Percentiles rank a stretch among this genome's conserved stretches.
These are phyloP conservation scores for Candida tammaniensis DNA, from an alignment of 805 yeast genomes.

Conservation along the genomic window DNA sequence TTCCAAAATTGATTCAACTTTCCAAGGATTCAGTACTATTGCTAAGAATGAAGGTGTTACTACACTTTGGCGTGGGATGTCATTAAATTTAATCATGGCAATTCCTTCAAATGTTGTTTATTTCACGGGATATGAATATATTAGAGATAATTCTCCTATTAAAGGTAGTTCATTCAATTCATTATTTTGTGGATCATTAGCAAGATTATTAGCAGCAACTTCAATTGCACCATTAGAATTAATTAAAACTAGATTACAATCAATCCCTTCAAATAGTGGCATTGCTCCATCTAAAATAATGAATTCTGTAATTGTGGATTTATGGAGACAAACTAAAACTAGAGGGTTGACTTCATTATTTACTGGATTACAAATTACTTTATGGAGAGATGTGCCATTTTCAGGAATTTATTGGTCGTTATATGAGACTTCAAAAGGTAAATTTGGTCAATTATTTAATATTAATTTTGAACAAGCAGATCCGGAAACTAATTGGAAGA, in stretches of 20 bases:
- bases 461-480: conserved; percentile 19
- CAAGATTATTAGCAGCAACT: conserved; percentile 81
- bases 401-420: conserved; percentile 93
- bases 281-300: conserved; percentile 26
- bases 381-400: conserved; percentile 98
- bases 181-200: conserved; percentile 77
- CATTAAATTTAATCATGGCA: conserved; percentile 81
- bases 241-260: conserved; percentile 83
- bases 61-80: conserved; percentile 87
- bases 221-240: conserved; percentile 85
- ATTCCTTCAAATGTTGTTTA: conserved; percentile 91
- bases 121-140: conserved; percentile 87
- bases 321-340: conserved; percentile 45
- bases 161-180: conserved; percentile 61
- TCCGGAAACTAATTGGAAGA: conserved; percentile 31
- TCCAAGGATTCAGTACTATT: conserved; percentile 69
- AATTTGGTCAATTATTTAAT: conserved; percentile 19
- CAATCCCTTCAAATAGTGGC: conserved; percentile 58
- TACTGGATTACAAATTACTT: conserved; percentile 80
- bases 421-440: conserved; percentile 53
- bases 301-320: conserved; percentile 51
- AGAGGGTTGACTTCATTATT: conserved; percentile 69
- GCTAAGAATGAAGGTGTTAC: conserved; percentile 67
- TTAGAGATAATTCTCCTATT: conserved; percentile 65
- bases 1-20: conserved; percentile 61